Evolutionary conservation across 441 rosid species (phyloP), one percentile per base, ranked within the genome.

Genomic region (Bocquillonia castaneifolia): DNA sequence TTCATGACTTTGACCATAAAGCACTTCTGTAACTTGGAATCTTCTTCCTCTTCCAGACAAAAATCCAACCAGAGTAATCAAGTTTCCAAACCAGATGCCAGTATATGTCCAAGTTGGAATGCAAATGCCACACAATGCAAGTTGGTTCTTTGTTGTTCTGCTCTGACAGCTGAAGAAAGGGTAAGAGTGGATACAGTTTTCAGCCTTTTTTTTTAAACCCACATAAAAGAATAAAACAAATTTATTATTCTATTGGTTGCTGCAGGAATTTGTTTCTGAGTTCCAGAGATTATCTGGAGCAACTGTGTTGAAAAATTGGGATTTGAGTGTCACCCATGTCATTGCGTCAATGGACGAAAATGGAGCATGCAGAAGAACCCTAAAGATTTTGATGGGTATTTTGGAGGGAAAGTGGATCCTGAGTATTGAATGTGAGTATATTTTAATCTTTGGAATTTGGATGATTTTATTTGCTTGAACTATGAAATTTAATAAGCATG

Each of bases 351-450:
- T 78, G 10, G 82, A 94, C 57, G 89, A 87, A 74, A 92, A 82
- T 58, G 89, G 96, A 75, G 96, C 96, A 18, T 87, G 97, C 84
- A 87, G 75, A 84, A 87, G 99, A 75, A 94, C 99, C 34, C 81
- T 92, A 55, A 94, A 94, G 72, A 69, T 83, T 61, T 76, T 94
- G 77, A 88, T 82, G 93, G 98, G 86, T 37, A 85, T 92, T 76
- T 80, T 92, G 82, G 93, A 87, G 85, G 98, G 99, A 61, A 94
- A 86, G 79, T 94, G 99, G 99, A 85, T 92, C 69, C 77, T 94
- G 71, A 84, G 58, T 68, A 69, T 87, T 63, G 86, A 90, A 44
- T 94, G 99, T 90, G 5, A 85, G 98, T 83, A 51, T n/a, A n/a
- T n/a, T n/a, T n/a, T n/a, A n/a, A n/a, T 54, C 62, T 23, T 52